Evolutionary conservation across 352 stramenopile species (phyloP).

Genomic region (Phytopythium chamaehyphon): DNA sequence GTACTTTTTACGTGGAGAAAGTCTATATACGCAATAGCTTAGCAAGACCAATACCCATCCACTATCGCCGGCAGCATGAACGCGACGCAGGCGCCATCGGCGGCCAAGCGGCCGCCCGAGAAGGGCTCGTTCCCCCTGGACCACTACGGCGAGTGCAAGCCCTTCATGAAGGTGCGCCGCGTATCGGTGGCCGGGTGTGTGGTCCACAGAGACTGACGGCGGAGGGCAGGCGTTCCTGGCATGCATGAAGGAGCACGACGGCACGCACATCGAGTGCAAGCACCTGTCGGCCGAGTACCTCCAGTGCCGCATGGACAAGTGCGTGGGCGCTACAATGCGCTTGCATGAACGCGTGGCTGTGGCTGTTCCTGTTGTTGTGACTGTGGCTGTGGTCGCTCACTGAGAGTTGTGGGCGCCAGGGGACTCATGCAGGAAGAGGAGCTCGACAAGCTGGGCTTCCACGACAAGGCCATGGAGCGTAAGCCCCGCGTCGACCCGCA

Average conservation of each 20-base stretch:
- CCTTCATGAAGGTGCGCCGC: constrained; percentile 67
- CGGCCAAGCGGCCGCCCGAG: constrained; percentile 78
- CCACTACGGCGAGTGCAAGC: constrained; percentile 89
- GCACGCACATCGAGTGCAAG: constrained; percentile 89
- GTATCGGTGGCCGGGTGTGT: neutral
- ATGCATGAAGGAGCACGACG: constrained; percentile 79
- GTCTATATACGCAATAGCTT: constrained; percentile 4
- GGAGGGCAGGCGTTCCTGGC: constrained; percentile 58
- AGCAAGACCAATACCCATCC: neutral
- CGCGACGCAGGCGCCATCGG: constrained; percentile 60
- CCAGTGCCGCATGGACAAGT: constrained; percentile 90
- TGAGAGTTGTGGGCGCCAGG: constrained; percentile 20
- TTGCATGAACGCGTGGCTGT: neutral
- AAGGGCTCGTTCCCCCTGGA: constrained; percentile 90
- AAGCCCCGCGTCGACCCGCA: constrained; percentile 37
- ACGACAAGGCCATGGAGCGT: constrained; percentile 78
- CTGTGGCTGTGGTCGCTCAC: neutral
- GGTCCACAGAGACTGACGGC: neutral
- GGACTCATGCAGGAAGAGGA: constrained; percentile 84
- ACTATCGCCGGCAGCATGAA: constrained; percentile 49
- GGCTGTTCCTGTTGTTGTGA: no score
- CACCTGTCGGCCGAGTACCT: constrained; percentile 84
- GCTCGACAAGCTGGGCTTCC: constrained; percentile 79
- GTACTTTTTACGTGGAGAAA: constrained; percentile 7
- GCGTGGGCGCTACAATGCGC: constrained; percentile 12